These are phyloP conservation scores for Phenoliferia sp. DNA, from an alignment of 1,284 basidiomycete genomes.

Conservation along the genomic window DNA sequence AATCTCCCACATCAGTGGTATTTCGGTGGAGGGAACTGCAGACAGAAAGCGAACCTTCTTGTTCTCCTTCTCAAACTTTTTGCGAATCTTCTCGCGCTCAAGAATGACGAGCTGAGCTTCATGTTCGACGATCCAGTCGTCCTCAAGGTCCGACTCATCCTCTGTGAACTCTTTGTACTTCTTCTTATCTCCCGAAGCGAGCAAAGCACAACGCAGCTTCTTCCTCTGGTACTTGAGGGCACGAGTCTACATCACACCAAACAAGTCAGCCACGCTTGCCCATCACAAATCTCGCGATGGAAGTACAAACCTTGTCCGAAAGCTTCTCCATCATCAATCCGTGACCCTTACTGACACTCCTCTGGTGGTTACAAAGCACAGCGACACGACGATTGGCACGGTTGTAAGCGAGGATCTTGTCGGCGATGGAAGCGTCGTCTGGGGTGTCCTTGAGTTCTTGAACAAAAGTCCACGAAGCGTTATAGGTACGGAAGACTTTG, in stretches of 20 bases:
- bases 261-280: slow-evolving; percentile 2
- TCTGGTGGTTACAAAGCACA: slow-evolving; percentile 96
- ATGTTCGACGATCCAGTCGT: slow-evolving; percentile 77
- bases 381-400: slow-evolving; percentile 92
- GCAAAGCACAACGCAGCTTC: slow-evolving; percentile 35
- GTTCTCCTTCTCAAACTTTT: slow-evolving; percentile 72
- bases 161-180: slow-evolving; percentile 39
- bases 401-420: slow-evolving; percentile 92
- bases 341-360: slow-evolving; percentile 83
- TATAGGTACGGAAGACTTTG: slow-evolving; percentile 98
- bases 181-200: slow-evolving; percentile 52
- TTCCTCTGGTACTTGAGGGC: slow-evolving; percentile 88
- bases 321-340: slow-evolving; percentile 88
- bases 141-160: slow-evolving; percentile 85
- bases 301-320: slow-evolving; percentile 65
- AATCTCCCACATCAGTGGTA: background rate
- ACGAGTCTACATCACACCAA: slow-evolving; percentile 45
- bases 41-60: slow-evolving; percentile 38
- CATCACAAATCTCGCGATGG: background rate
- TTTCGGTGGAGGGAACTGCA: background rate
- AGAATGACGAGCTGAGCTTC: slow-evolving; percentile 59
- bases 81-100: slow-evolving; percentile 65
- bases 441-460: slow-evolving; percentile 73
- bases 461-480: slow-evolving; percentile 92
- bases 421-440: slow-evolving; percentile 67